Conservation (phyloP, 2,329 filamentous ascomycete genomes). For the Ceratocystis smalleyi region DNA sequence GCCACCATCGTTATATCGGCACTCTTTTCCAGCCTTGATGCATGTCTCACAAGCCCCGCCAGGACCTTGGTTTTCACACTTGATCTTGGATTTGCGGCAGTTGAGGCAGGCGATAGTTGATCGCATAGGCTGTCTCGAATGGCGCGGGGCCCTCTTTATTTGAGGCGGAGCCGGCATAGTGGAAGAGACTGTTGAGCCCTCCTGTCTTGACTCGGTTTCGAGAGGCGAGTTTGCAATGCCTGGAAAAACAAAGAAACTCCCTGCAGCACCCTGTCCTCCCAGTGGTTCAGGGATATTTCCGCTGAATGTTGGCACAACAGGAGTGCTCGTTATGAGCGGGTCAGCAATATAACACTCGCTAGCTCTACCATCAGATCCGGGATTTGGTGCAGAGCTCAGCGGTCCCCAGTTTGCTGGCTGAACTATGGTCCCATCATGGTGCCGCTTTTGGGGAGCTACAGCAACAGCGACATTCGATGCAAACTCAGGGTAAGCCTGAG, state of each 20-base stretch:
- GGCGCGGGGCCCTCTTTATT: constrained; percentile 28
- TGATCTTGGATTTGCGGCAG: constrained; percentile 70
- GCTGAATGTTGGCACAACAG: neutral
- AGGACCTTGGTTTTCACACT: constrained; percentile 66
- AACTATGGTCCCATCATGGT: neutral
- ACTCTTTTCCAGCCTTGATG: constrained; percentile 54
- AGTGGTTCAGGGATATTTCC: too few species aligned
- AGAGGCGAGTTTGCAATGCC: neutral
- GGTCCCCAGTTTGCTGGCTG: neutral
- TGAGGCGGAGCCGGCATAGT: neutral
- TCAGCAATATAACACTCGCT: neutral
- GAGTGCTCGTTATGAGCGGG: neutral
- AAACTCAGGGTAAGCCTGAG: neutral
- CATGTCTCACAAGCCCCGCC: constrained; percentile 60
- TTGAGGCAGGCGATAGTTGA: constrained; percentile 65
- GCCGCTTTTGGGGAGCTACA: constrained; percentile 6
- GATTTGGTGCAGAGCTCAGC: neutral
- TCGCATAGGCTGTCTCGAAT: constrained; percentile 44
- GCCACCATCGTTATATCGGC: constrained; percentile 46
- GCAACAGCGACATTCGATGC: neutral
- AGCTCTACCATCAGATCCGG: neutral
- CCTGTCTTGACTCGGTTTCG: neutral
- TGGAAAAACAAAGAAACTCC: neutral
- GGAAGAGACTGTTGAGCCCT: neutral
- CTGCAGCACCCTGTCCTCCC: neutral